Evolutionary conservation across 1,284 basidiomycete species (phyloP), one percentile per base, ranked within the genome.

Genomic region (Ceratorhiza oryzae-sativae): DNA sequence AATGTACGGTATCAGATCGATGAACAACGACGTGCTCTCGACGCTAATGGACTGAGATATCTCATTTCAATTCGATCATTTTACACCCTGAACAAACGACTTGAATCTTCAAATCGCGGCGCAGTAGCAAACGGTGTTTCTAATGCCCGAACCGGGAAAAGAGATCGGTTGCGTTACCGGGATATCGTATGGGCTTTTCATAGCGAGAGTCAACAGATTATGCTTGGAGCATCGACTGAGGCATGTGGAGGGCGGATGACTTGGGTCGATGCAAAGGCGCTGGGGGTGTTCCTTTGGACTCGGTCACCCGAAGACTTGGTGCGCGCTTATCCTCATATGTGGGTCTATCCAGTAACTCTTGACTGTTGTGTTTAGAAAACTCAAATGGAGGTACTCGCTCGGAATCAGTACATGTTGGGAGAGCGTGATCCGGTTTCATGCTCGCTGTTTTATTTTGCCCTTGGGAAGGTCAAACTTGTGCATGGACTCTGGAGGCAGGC

Each of bases 111-210:
- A 27, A 71, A 72, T n/a, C 13, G 41, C 13, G 6, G 5, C 23
- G 1, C 6, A 1, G 53, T 58, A 48, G 23, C 41, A 6, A 56
- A 55, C 20, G 36, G 63, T 20, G 13, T 23, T n/a, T 30, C 25
- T 10, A 49, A 41, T 32, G 48, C 55, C 1, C 65, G 55, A 10
- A 51, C 68, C n/a, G 73, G 73, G 23, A 81, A 73, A 83, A 83
- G 92, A 76, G 86, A 89, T 74, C 88, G 93, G 15, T 83, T 97
- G 61, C 88, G 93, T 23, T 96, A 93, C 79, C 88, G 95, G 45
- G 96, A 98, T 79, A 93, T 96, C 82, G 85, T 97, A 9, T 98
- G 95, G 95, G 96, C 95, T 0, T 95, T 91, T 77, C 92, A 97
- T 77, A 97, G 95, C 78, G 92, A 97, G 79, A 93, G 89, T 76